A percentile compares a stretch with the other conserved stretches of the same genome.
phyloP scores from a whole-genome alignment of 768 basidiomycete species.

The Chalciporus sphaerocephalus region DNA sequence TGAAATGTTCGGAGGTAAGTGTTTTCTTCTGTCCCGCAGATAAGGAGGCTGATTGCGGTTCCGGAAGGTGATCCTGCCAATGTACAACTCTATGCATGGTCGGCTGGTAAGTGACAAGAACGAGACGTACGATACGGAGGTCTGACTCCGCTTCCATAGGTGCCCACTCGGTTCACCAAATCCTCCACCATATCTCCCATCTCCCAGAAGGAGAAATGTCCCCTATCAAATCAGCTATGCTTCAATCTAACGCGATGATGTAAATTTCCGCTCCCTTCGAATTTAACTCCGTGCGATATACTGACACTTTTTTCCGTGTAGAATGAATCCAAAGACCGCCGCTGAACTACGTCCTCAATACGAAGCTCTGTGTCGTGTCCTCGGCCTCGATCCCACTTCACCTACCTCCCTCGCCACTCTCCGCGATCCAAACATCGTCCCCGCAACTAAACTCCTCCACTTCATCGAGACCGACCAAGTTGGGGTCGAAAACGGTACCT shows the following conservation, averaged over 20 bases:
- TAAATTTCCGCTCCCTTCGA: constrained; percentile 30
- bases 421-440: constrained; percentile 43
- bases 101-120: constrained; percentile 48
- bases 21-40: background rate
- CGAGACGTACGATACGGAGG: background rate
- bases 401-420: constrained; percentile 49
- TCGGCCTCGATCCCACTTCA: constrained; percentile 51
- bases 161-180: constrained; percentile 70
- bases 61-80: constrained; percentile 52
- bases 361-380: constrained; percentile 52
- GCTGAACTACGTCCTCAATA: constrained; percentile 59
- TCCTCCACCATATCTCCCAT: constrained; percentile 64
- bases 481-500: constrained; percentile 55
- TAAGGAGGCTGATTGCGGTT: background rate
- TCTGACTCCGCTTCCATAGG: constrained; percentile 35
- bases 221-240: constrained; percentile 60
- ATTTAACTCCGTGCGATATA: background rate
- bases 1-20: constrained; percentile 58
- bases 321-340: constrained; percentile 56
- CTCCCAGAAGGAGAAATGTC: constrained; percentile 52
- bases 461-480: constrained; percentile 56
- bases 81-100: constrained; percentile 64
- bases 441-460: constrained; percentile 48
- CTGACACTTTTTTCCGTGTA: constrained; percentile 16
- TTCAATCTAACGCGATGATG: constrained; percentile 77